Evolutionary conservation across 345 rosid genomes (phyloP).

Genomic region (Eutrema heterophyllum): DNA sequence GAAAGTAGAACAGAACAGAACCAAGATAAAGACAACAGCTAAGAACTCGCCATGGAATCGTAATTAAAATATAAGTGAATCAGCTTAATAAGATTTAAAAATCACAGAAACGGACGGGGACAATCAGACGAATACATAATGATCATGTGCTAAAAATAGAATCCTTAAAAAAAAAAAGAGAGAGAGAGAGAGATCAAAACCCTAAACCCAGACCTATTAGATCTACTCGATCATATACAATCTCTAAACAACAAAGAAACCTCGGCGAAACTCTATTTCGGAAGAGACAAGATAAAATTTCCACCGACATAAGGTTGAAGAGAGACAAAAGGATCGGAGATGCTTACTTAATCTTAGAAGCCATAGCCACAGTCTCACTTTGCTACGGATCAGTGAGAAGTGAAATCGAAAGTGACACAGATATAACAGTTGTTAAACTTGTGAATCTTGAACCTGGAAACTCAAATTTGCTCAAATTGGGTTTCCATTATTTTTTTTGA

Average conservation of each 20-base stretch:
- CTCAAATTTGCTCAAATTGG: not conserved
- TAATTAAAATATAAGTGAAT: not conserved
- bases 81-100: not conserved
- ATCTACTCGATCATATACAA: not conserved
- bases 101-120: not conserved
- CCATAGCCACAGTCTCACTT: conserved; percentile 17
- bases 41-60: not conserved
- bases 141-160: not conserved
- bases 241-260: not conserved
- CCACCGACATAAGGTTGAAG: not conserved
- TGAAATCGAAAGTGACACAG: not conserved
- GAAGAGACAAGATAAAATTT: not conserved
- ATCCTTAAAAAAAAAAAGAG: not conserved
- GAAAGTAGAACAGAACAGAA: not conserved
- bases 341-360: conserved; percentile 28
- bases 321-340: not conserved
- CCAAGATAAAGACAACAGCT: conserved; percentile 8
- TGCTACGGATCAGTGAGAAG: not conserved
- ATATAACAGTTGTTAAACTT: not conserved
- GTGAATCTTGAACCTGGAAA: not conserved
- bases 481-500: not conserved
- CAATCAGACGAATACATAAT: not conserved
- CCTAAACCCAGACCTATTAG: conserved; percentile 6
- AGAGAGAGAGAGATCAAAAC: not conserved
- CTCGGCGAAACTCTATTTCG: not conserved